Evolutionary conservation across 2,329 filamentous ascomycete species (phyloP).

Genomic region (Chaetomiaceae sp.): DNA sequence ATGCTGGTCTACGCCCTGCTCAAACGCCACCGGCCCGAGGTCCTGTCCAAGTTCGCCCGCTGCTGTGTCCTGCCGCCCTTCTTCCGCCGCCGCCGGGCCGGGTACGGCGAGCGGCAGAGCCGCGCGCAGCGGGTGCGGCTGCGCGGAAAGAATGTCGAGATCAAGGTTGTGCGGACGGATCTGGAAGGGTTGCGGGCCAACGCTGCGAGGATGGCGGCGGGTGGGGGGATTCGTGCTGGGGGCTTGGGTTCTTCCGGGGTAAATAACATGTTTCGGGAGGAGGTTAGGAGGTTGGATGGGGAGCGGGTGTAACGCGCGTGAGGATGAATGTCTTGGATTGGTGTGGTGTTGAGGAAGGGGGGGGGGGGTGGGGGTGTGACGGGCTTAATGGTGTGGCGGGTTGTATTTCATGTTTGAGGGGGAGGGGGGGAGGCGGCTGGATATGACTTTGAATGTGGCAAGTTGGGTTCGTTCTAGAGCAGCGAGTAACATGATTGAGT

Average conservation of each 20-base stretch:
- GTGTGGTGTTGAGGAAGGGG: background rate
- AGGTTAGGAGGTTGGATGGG: slow-evolving; percentile 14
- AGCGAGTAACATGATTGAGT: no score
- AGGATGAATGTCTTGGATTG: no score
- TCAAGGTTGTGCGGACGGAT: slow-evolving; percentile 17
- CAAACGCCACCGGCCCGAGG: background rate
- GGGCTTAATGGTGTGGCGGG: no score
- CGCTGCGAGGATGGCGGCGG: slow-evolving; percentile 6
- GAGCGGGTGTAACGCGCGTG: background rate
- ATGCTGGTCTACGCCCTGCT: slow-evolving; percentile 9
- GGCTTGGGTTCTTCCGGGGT: background rate
- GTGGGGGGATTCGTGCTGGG: background rate
- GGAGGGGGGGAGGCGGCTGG: no score
- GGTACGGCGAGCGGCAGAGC: no score
- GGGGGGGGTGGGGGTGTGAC: no score
- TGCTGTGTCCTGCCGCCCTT: no score
- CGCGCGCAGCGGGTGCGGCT: background rate
- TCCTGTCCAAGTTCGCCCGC: no score
- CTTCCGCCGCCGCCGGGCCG: no score
- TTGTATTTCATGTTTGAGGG: no score
- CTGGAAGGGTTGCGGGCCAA: slow-evolving; percentile 17
- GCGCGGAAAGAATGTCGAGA: slow-evolving; percentile 7
- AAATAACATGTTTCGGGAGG: slow-evolving; percentile 18
- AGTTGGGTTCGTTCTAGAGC: no score
- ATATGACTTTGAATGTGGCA: no score